Base-by-base conservation (phyloP, 495 filamentous ascomycete species). In the Diplogelasinospora grovesii region DNA sequence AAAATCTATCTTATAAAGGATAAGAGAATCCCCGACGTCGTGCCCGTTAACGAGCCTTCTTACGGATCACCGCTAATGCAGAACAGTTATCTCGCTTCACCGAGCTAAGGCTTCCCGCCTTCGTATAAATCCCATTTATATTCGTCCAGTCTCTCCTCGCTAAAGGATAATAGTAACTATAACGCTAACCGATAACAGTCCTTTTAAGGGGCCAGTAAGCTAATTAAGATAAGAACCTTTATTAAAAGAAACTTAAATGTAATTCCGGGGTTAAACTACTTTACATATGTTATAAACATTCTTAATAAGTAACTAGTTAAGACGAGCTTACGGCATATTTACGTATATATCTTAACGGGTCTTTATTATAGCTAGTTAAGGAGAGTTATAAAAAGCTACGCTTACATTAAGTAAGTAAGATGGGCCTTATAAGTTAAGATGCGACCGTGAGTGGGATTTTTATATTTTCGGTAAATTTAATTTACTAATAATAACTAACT, bases 221-320 rank as follows among this genome's bases (percentile, higher is more conserved):
- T 45, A 16, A 32, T 50, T 2, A 51, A 49, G 31, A 18, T 43
- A 8, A 45, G 33, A 1, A 44, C 52, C 14, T 54, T 59, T 6
- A 43, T 65, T 20, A 65, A 57, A 26, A 69, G 77, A 38, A 95
- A 97, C 55, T 60, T 89, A 13, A 86, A 95, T 53, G 71, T 82
- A 4, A 83, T 96, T 44, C 90, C 90, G 1, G 90, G 90, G 0
- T 63, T 96, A 39, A 81, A 85, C 11, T 92, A 93, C 53, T 96
- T 87, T 61, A 82, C 81, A 11, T 79, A 85, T 45, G 90, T 88
- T 2, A 81, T 82, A 2, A 79, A 84, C 46, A 94, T 96, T n/a
- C 65, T 96, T 20, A 89, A 88, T 1, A 79, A 74, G 27, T 74
- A 89, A 15, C 72, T 79, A 36, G 89, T 83, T 5, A 83, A 81